These are phyloP conservation scores for Ambispora gerdemannii DNA, from an alignment of 192 early-diverging fungal genomes.

Conservation along the genomic window DNA sequence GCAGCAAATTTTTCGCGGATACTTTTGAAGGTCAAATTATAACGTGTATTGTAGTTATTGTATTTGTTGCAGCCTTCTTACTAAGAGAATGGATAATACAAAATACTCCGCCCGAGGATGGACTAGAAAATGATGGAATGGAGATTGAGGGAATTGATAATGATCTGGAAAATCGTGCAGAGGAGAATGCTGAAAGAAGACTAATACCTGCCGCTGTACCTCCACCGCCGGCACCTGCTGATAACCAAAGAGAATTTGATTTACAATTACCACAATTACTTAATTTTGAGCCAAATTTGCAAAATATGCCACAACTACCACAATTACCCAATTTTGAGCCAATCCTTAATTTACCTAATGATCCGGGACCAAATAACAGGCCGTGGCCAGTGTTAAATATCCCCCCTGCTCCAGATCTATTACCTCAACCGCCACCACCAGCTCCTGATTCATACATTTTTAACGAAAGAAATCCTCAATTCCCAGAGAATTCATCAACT, in stretches of 20 bases:
- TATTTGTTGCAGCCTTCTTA: constrained; percentile 77
- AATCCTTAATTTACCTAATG: constrained; percentile 13
- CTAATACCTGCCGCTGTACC: constrained; percentile 8
- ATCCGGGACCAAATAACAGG: neutral
- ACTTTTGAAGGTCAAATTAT: constrained; percentile 87
- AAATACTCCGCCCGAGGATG: constrained; percentile 51
- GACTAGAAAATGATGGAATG: constrained; percentile 30
- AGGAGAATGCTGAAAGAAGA: constrained; percentile 24
- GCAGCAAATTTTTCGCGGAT: constrained; percentile 54
- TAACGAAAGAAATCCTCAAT: neutral
- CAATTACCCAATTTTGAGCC: neutral
- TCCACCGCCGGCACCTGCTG: neutral
- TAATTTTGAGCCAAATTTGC: neutral
- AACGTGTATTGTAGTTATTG: constrained; percentile 66
- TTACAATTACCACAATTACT: neutral
- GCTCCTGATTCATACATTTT: neutral
- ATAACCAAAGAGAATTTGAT: constrained; percentile 11
- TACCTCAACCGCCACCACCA: neutral
- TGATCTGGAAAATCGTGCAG: constrained; percentile 15
- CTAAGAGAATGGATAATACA: constrained; percentile 87
- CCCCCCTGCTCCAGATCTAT: neutral
- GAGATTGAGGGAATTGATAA: constrained; percentile 8
- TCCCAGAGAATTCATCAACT: too few species aligned
- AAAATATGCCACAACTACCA: neutral
- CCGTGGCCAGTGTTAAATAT: neutral